phyloP scores from a whole-genome alignment of 1,284 basidiomycete genomes.

The Lentinula novae-zelandiae region DNA sequence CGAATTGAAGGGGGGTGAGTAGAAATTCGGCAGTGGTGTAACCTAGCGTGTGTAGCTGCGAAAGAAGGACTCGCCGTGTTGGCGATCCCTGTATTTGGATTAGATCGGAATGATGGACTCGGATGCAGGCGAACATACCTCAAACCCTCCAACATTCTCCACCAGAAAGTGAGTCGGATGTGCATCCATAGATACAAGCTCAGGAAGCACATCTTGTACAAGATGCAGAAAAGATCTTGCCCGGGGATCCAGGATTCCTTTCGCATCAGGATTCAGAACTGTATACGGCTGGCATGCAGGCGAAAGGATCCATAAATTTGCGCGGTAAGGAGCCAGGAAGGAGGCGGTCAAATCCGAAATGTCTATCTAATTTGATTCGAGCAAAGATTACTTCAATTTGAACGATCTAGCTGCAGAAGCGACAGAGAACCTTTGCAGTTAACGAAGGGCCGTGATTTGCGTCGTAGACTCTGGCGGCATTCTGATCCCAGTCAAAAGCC shows the following conservation, averaged over 20 bases:
- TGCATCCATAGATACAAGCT: slow-evolving; percentile 36
- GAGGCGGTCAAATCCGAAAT: slow-evolving; percentile 52
- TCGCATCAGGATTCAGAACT: slow-evolving; percentile 65
- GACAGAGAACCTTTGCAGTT: slow-evolving; percentile 44
- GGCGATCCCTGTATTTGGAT: slow-evolving; percentile 32
- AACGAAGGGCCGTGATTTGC: slow-evolving; percentile 47
- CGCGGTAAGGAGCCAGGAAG: slow-evolving; percentile 40
- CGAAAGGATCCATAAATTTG: slow-evolving; percentile 69
- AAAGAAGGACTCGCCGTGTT: slow-evolving; percentile 51
- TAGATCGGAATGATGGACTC: slow-evolving; percentile 15
- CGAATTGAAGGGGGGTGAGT: slow-evolving; percentile 71
- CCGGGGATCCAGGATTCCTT: slow-evolving; percentile 66
- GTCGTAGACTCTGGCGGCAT: slow-evolving; percentile 62
- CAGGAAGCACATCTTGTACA: slow-evolving; percentile 60
- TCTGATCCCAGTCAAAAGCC: slow-evolving; percentile 78
- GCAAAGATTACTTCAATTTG: not conserved
- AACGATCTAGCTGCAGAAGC: not conserved
- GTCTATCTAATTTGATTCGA: slow-evolving; percentile 45
- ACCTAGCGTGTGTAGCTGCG: slow-evolving; percentile 44
- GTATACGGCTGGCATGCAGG: slow-evolving; percentile 82
- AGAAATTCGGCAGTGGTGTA: slow-evolving; percentile 62
- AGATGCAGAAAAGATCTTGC: slow-evolving; percentile 73
- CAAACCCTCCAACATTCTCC: slow-evolving; percentile 79
- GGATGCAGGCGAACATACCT: slow-evolving; percentile 38
- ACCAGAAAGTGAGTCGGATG: slow-evolving; percentile 61